Evolutionary conservation across 345 rosid genomes (phyloP).

Genomic region (Gossypium herbaceum): DNA sequence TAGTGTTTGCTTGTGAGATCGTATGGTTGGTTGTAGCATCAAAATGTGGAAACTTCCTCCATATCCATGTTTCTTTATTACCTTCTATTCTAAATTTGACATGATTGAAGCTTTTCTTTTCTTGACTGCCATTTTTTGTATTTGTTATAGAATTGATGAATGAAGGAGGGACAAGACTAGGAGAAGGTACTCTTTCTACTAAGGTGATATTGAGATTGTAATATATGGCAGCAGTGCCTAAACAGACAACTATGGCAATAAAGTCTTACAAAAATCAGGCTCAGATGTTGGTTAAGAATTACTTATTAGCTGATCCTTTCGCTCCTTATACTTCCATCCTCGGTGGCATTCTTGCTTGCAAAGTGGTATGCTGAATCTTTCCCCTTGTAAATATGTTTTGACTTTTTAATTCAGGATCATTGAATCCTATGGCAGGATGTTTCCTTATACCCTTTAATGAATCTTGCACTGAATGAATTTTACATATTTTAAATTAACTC

Average conservation of each 20-base stretch:
- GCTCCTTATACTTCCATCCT: conserved; percentile 73
- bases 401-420: conserved; percentile 2
- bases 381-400: neutral
- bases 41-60: neutral
- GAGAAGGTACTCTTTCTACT: conserved; percentile 8
- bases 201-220: conserved; percentile 17
- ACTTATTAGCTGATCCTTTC: conserved; percentile 57
- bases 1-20: neutral
- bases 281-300: conserved; percentile 50
- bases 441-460: neutral
- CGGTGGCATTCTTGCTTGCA: conserved; percentile 68
- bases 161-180: conserved; percentile 19
- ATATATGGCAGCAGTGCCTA: conserved; percentile 26
- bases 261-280: conserved; percentile 67
- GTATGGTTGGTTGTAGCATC: neutral
- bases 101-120: neutral
- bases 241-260: conserved; percentile 43
- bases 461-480: neutral
- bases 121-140: neutral
- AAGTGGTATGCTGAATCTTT: conserved; percentile 47
- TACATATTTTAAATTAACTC: neutral
- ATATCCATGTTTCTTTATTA: neutral
- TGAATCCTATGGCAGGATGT: neutral
- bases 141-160: conserved; percentile 17
- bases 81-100: neutral